Base-by-base conservation (phyloP, 164 flowering plant species). In the Protea cynaroides region DNA sequence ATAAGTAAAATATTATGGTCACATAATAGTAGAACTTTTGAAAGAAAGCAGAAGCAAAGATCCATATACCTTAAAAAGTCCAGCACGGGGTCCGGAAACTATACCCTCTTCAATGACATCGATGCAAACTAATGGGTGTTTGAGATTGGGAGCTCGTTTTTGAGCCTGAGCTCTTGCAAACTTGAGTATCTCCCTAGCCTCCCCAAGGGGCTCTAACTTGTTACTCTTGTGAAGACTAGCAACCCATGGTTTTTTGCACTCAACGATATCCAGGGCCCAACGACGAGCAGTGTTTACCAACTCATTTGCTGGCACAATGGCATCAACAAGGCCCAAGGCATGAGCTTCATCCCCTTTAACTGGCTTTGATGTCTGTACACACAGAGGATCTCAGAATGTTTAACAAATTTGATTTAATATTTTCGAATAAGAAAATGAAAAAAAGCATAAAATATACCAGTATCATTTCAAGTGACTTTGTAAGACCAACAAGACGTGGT, bases 381-480 rank as follows among this genome's bases (percentile, higher is more conserved):
- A n/a, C n/a, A n/a, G n/a, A n/a, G n/a, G n/a, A n/a, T n/a, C n/a
- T n/a, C n/a, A n/a, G 34, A 5, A 29, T 3, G 34, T 29, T 29
- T 29, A 40, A 40, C 46, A 40, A 40, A 40, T 6, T 9, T 40
- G 1, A 40, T 40, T 40, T 40, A 40, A 3, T 40, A 40, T 8
- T 40, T 1, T 40, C 8, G 46, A 40, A 40, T 12, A 40, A 15
- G 37, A 58, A 24, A 43, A 52, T 37, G n/a, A 15, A 29, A 56
- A 44, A 7, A 58, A n/a, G 23, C 18, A 19, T 15, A 37, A 67
- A 1, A 55, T 82, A 46, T 81, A 95, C 99, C 92, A 95, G 77
- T 83, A 95, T 95, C 97, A 95, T 95, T 80, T 92, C 99, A 77
- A 95, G 97, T 61, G 96, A 79, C 76, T 90, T 95, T 25, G 97